A percentile compares a stretch with the other conserved stretches of the same genome.
These are phyloP conservation scores for Solanum chacoense DNA, from an alignment of 305 asterid species.

Conservation along the genomic window DNA sequence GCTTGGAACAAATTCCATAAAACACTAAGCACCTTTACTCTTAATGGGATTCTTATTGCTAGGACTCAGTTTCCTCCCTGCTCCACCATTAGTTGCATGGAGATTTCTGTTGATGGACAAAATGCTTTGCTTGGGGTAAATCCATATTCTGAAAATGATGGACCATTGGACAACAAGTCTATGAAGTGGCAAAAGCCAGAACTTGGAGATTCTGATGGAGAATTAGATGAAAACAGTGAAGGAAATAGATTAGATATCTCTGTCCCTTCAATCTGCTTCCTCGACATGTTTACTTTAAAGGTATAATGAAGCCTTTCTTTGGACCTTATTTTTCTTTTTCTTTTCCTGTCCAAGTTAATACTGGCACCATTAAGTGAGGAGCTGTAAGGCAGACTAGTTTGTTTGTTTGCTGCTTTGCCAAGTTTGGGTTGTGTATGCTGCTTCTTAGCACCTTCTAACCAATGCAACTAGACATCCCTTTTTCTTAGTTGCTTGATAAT, in stretches of 20 bases:
- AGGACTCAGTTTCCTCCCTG: conserved; percentile 48
- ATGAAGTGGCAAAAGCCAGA: conserved; percentile 8
- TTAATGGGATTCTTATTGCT: conserved; percentile 67
- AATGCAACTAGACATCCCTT: background rate
- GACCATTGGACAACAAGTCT: conserved; percentile 20
- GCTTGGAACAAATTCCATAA: conserved; percentile 58
- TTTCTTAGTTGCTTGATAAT: background rate
- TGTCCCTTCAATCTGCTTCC: conserved; percentile 76
- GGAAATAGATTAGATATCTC: conserved; percentile 36
- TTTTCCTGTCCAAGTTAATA: background rate
- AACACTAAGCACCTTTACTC: conserved; percentile 59
- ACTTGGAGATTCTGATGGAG: conserved; percentile 23
- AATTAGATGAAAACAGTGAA: conserved; percentile 13
- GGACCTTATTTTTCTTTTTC: background rate
- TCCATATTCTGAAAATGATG: conserved; percentile 46
- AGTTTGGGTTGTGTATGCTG: background rate
- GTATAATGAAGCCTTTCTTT: conserved; percentile 23
- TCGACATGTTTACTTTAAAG: conserved; percentile 69
- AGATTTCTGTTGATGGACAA: conserved; percentile 76
- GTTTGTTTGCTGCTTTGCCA: background rate
- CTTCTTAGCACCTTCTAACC: background rate
- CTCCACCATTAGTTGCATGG: conserved; percentile 68
- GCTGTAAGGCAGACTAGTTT: background rate
- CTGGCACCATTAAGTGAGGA: background rate
- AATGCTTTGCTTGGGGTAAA: conserved; percentile 77